These are phyloP conservation scores for Podospora didyma DNA, from an alignment of 495 filamentous ascomycete species.

Conservation along the genomic window DNA sequence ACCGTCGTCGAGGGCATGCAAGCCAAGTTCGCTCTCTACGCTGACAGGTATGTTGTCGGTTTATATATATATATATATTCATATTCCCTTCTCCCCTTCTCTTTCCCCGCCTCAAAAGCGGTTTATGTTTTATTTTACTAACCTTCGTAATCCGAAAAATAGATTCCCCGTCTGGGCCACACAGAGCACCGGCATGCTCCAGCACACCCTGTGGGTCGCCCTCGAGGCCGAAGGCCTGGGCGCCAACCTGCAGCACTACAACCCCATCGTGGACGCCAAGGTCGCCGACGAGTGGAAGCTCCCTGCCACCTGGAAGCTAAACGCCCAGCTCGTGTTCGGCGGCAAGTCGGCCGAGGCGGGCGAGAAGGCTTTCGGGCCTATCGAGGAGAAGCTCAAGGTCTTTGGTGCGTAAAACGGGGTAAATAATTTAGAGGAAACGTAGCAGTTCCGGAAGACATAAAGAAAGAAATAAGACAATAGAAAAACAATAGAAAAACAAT, in stretches of 20 bases:
- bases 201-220: slow-evolving; percentile 61
- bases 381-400: slow-evolving; percentile 53
- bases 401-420: slow-evolving; percentile 32
- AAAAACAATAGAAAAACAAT: neutral
- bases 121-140: neutral
- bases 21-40: slow-evolving; percentile 51
- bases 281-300: slow-evolving; percentile 55
- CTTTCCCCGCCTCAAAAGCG: too few species aligned
- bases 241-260: slow-evolving; percentile 74
- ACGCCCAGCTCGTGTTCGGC: slow-evolving; percentile 61
- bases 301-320: slow-evolving; percentile 56
- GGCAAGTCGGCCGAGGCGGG: slow-evolving; percentile 44
- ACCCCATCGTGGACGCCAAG: slow-evolving; percentile 59
- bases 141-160: neutral
- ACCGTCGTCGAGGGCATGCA: slow-evolving; percentile 47
- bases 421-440: neutral
- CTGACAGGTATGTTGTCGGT: slow-evolving; percentile 33
- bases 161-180: slow-evolving; percentile 59
- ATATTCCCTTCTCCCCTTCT: neutral
- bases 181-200: slow-evolving; percentile 64
- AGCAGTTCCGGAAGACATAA: neutral
- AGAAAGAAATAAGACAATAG: neutral
- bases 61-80: too few species aligned
- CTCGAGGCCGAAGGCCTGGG: slow-evolving; percentile 68
- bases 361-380: slow-evolving; percentile 50